Conservation (phyloP, 2,329 filamentous ascomycete species). For the Sphaerulina vaccinii region DNA sequence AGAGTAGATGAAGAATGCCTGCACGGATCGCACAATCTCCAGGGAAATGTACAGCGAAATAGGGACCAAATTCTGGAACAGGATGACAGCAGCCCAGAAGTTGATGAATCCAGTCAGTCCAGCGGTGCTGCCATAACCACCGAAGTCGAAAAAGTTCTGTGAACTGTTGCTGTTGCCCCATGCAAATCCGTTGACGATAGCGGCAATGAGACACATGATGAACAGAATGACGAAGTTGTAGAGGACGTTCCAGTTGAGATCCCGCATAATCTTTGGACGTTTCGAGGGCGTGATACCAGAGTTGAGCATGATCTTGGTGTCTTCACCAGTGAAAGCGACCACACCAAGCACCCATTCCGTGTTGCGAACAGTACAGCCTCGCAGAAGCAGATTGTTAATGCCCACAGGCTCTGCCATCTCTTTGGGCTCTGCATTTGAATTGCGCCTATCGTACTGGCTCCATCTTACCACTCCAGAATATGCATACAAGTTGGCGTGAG, state of each 20-base stretch:
- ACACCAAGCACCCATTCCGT: constrained; percentile 94
- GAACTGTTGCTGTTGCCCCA: constrained; percentile 77
- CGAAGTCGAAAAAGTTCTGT: constrained; percentile 78
- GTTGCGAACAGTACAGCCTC: constrained; percentile 90
- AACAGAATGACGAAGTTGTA: constrained; percentile 93
- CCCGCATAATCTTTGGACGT: constrained; percentile 82
- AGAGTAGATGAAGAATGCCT: constrained; percentile 97
- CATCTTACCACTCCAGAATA: constrained; percentile 90
- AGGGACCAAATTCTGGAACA: constrained; percentile 98
- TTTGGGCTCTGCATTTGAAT: constrained; percentile 61
- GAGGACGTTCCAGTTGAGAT: constrained; percentile 95
- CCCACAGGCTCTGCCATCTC: constrained; percentile 89
- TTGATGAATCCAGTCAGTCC: constrained; percentile 87
- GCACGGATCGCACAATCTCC: constrained; percentile 88
- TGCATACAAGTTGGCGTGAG: constrained; percentile 91
- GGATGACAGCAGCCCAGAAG: constrained; percentile 90
- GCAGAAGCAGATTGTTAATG: constrained; percentile 91
- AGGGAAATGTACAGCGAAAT: constrained; percentile 97
- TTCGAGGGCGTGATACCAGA: constrained; percentile 94
- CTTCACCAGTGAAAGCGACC: constrained; percentile 89
- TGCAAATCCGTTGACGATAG: constrained; percentile 77
- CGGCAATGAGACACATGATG: constrained; percentile 82
- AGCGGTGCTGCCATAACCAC: constrained; percentile 66
- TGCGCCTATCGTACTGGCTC: constrained; percentile 68
- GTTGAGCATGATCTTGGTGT: constrained; percentile 99